Percentiles rank a stretch among this genome's conserved stretches.
Evolutionary conservation across 495 filamentous ascomycete species (phyloP).

Genomic region (Aspergillus olivimuriae): DNA sequence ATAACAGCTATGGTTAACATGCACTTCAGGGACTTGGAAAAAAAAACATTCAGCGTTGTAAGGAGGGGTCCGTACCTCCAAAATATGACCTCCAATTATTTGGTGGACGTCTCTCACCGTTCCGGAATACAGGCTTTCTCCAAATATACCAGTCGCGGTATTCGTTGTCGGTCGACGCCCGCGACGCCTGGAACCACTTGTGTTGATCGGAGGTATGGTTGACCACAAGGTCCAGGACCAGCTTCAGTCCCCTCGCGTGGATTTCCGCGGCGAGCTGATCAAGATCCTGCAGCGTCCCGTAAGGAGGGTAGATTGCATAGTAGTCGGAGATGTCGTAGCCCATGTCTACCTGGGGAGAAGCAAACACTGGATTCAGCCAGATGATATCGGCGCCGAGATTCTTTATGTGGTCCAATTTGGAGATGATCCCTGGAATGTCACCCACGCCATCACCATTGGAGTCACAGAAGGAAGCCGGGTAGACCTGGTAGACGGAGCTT

Average conservation of each 20-base stretch:
- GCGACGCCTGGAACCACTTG: conserved; percentile 57
- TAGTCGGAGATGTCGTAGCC: conserved; percentile 57
- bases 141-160: conserved; percentile 65
- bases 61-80: conserved; percentile 19
- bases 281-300: conserved; percentile 50
- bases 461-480: conserved; percentile 47
- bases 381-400: conserved; percentile 53
- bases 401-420: conserved; percentile 54
- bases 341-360: conserved; percentile 42
- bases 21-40: too few species aligned
- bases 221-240: conserved; percentile 52
- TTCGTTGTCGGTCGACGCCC: conserved; percentile 40
- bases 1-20: too few species aligned
- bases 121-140: conserved; percentile 38
- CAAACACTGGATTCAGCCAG: conserved; percentile 59
- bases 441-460: conserved; percentile 57
- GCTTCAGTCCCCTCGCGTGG: conserved; percentile 46
- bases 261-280: conserved; percentile 43
- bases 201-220: conserved; percentile 52
- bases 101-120: conserved; percentile 49
- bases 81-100: conserved; percentile 53
- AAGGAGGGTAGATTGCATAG: conserved; percentile 44
- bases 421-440: conserved; percentile 57
- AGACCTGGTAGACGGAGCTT: conserved; percentile 24
- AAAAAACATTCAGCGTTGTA: not conserved